phyloP scores from a whole-genome alignment of 257 asterid genomes.

The Petrea volubilis region DNA sequence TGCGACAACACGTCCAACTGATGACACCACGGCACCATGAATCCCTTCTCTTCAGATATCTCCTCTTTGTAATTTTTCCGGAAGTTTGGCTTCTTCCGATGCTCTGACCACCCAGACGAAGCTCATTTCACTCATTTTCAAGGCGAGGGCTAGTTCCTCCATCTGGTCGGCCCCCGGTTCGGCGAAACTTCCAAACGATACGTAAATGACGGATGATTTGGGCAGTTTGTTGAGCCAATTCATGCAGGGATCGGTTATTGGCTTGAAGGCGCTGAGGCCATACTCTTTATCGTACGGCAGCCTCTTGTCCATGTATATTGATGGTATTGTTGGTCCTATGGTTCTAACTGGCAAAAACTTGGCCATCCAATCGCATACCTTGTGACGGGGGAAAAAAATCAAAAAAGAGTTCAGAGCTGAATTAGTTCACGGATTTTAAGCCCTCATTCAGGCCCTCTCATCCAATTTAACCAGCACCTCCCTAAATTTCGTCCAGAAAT shows the following conservation, averaged over 20 bases:
- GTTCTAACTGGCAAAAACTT: slow-evolving; percentile 20
- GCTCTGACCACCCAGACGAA: slow-evolving; percentile 52
- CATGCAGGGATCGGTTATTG: slow-evolving; percentile 29
- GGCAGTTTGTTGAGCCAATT: slow-evolving; percentile 30
- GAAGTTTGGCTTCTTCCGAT: slow-evolving; percentile 35
- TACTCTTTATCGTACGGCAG: slow-evolving; percentile 29
- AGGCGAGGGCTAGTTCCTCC: slow-evolving; percentile 35
- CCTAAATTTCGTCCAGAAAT: too few species aligned
- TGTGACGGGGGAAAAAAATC: neutral
- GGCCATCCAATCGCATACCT: slow-evolving; percentile 35
- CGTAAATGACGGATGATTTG: slow-evolving; percentile 28
- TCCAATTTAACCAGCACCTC: too few species aligned
- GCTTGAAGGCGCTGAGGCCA: slow-evolving; percentile 33
- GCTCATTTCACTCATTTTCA: slow-evolving; percentile 16
- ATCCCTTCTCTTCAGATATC: neutral
- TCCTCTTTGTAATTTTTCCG: slow-evolving; percentile 22
- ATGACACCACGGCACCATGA: slow-evolving; percentile 21
- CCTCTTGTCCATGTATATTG: slow-evolving; percentile 33
- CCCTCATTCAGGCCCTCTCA: too few species aligned
- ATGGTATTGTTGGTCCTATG: slow-evolving; percentile 39
- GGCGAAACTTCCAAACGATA: slow-evolving; percentile 39
- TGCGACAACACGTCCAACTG: slow-evolving; percentile 35
- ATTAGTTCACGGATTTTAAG: too few species aligned
- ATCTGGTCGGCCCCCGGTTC: slow-evolving; percentile 15
- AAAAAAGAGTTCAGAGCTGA: neutral